Percentiles rank a stretch among this genome's conserved stretches.
These are phyloP conservation scores for Leccinum imitatum DNA, from an alignment of 768 basidiomycete genomes.

Conservation along the genomic window DNA sequence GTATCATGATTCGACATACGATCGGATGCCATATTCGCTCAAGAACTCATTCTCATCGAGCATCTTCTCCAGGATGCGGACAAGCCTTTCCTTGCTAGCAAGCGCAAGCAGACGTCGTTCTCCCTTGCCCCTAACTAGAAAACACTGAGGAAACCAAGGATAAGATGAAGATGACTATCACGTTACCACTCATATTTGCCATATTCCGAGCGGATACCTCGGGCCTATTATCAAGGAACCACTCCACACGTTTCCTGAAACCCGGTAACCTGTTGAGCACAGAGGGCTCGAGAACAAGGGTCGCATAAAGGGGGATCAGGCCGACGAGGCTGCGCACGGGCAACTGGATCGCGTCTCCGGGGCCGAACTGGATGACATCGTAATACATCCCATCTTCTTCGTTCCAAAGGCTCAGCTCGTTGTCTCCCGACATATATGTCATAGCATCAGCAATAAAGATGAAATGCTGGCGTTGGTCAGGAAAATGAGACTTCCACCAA, in stretches of 20 bases:
- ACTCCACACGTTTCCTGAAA: conserved; percentile 98
- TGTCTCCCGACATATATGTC: conserved; percentile 81
- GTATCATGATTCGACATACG: conserved; percentile 51
- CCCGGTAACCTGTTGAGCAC: conserved; percentile 91
- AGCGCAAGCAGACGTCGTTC: conserved; percentile 87
- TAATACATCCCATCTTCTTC: conserved; percentile 99
- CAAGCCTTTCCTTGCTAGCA: conserved; percentile 87
- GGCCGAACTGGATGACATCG: conserved; percentile 90
- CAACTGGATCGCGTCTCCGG: conserved; percentile 80
- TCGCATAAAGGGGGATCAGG: conserved; percentile 96
- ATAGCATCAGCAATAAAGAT: conserved; percentile 98
- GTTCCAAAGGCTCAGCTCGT: conserved; percentile 87
- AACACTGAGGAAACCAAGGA: background rate
- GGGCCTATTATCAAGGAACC: conserved; percentile 95
- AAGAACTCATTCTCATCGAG: conserved; percentile 96
- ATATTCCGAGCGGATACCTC: conserved; percentile 88
- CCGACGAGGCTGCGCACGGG: conserved; percentile 95
- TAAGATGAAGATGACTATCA: background rate
- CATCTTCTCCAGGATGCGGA: conserved; percentile 93
- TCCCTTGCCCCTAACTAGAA: conserved; percentile 61
- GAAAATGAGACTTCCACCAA: conserved; percentile 4
- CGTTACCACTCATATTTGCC: conserved; percentile 88
- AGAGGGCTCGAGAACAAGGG: conserved; percentile 87
- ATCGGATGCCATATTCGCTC: conserved; percentile 93
- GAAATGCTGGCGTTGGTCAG: conserved; percentile 67